Base-by-base conservation (phyloP, 495 filamentous ascomycete species). In the Xylaria bambusicola region DNA sequence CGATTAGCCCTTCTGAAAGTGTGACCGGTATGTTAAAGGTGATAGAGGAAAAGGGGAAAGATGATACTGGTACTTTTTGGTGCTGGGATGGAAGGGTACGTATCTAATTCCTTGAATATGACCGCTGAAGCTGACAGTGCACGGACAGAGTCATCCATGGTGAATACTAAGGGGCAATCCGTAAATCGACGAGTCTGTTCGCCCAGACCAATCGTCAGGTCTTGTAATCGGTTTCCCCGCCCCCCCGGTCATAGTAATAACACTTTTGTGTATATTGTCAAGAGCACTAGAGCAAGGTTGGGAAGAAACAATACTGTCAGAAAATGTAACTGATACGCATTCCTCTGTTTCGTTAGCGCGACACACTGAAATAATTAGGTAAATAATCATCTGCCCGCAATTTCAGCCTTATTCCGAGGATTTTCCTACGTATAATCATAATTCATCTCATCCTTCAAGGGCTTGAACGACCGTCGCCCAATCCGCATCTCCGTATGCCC, bases 391-490 rank as follows among this genome's bases (percentile, higher is more conserved):
- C n/a, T n/a, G n/a, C n/a, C n/a, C n/a, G n/a, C n/a, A n/a, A n/a
- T n/a, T n/a, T n/a, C n/a, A n/a, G n/a, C n/a, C n/a, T n/a, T n/a
- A n/a, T n/a, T n/a, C n/a, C n/a, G n/a, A n/a, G n/a, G n/a, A n/a
- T n/a, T n/a, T n/a, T n/a, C n/a, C n/a, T n/a, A n/a, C n/a, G n/a
- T n/a, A n/a, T n/a, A n/a, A n/a, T n/a, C n/a, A n/a, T n/a, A n/a
- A n/a, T n/a, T n/a, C 47, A 33, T 35, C 17, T 52, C 13, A 52
- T 8, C 52, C 66, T 2, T 68, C 63, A 36, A 66, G 56, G 6
- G 74, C 77, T 61, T 78, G 76, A 15, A 77, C 75, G 13, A 80
- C 73, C 55, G 73, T 71, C 0, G 77, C 76, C 78, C 76, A 81
- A 7, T 74, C 75, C 20, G 73, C 75, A 59, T 65, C 66, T 0